Conservation (phyloP, 768 basidiomycete species). For the Hypholoma fasciculare region DNA sequence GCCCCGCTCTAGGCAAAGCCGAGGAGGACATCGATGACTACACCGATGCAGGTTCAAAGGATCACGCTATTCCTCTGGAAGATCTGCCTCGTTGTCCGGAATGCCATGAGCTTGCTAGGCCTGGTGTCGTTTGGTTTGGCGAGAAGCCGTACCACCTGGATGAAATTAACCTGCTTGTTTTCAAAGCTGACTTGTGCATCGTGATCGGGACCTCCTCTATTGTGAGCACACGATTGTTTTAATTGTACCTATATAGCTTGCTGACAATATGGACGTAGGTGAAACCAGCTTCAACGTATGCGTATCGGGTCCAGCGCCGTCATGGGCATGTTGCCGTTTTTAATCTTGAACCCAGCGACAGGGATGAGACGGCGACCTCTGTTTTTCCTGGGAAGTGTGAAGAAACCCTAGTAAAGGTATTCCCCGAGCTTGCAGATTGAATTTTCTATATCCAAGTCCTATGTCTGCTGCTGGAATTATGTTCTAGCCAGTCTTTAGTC, state of each 20-base stretch:
- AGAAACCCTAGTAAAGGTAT: conserved; percentile 11
- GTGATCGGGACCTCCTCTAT: conserved; percentile 40
- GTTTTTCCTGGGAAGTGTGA: conserved; percentile 50
- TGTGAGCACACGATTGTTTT: conserved; percentile 17
- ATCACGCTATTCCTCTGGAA: neutral
- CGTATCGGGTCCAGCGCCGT: conserved; percentile 26
- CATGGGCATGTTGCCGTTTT: conserved; percentile 42
- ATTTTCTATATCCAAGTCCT: no score
- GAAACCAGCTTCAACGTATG: conserved; percentile 35
- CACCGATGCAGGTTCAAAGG: conserved; percentile 4
- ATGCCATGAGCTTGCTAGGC: conserved; percentile 31
- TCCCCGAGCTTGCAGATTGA: conserved; percentile 1
- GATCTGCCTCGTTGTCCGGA: conserved; percentile 3
- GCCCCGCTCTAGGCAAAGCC: conserved; percentile 4
- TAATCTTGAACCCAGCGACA: conserved; percentile 33
- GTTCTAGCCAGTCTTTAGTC: no score
- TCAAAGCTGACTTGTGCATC: conserved; percentile 17
- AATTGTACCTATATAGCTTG: neutral
- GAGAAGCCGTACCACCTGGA: conserved; percentile 31
- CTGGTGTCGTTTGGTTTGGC: conserved; percentile 46
- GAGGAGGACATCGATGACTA: neutral
- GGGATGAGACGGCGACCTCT: conserved; percentile 42
- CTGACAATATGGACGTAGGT: conserved; percentile 25
- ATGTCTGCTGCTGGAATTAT: no score
- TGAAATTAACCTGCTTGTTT: conserved; percentile 24